phyloP scores from a whole-genome alignment of 805 yeast genomes.

The Candida krabiensis region DNA sequence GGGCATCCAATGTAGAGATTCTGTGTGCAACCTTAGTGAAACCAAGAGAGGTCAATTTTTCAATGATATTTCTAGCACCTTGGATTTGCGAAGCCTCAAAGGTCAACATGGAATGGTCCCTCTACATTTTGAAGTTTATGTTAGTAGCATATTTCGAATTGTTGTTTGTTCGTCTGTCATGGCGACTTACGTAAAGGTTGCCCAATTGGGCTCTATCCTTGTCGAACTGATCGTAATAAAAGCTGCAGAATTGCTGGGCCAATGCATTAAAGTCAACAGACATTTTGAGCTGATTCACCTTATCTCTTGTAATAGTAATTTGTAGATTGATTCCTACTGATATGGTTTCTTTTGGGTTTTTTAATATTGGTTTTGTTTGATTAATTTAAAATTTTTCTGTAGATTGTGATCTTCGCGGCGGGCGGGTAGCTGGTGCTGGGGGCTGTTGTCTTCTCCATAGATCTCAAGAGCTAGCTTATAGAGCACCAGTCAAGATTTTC shows the following conservation, averaged over 20 bases:
- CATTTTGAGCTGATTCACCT: too few species aligned
- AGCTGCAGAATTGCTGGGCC: slow-evolving; percentile 79
- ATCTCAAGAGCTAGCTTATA: too few species aligned
- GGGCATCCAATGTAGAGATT: slow-evolving; percentile 94
- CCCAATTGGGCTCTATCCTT: slow-evolving; percentile 89
- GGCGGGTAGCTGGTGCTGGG: too few species aligned
- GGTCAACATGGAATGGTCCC: slow-evolving; percentile 97
- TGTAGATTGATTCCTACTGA: too few species aligned
- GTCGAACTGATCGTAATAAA: slow-evolving; percentile 95
- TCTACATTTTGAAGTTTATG: slow-evolving; percentile 36
- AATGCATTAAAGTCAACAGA: slow-evolving; percentile 36
- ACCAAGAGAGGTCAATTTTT: slow-evolving; percentile 84
- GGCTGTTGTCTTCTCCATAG: too few species aligned
- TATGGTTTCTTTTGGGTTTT: background rate
- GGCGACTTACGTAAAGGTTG: slow-evolving; percentile 72
- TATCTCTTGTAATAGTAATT: too few species aligned
- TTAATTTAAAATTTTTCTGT: slow-evolving; percentile 1
- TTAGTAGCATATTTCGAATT: too few species aligned
- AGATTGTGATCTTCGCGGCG: background rate
- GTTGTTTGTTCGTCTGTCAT: background rate
- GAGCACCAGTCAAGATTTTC: too few species aligned
- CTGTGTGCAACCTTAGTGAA: slow-evolving; percentile 92
- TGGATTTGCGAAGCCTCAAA: slow-evolving; percentile 93
- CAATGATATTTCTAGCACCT: slow-evolving; percentile 91
- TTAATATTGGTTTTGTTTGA: too few species aligned